Base-by-base conservation (phyloP, 257 asterid species). In the Petunia secreta region DNA sequence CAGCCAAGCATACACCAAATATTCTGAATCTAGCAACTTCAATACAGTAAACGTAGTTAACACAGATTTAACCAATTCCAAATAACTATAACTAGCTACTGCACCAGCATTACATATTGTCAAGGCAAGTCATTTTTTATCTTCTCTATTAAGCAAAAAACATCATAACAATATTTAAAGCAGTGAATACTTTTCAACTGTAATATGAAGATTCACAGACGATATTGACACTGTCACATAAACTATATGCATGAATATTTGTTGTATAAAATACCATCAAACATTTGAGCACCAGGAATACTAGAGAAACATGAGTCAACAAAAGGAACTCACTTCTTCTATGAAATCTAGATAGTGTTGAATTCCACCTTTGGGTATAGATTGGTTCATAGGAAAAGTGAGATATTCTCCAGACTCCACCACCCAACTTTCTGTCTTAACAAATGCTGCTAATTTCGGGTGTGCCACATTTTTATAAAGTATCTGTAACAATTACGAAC, bases 381-480 rank as follows among this genome's bases (percentile, higher is more conserved):
- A 85, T 71, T 87, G 89, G 55, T 88, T 87, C 85, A 81, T 86
- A 0, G 96, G 97, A 84, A 95, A 95, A 63, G 86, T 69, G 82
- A 93, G 94, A 86, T 95, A 89, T 55, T 93, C 96, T 41, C 94
- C 95, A 3, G 91, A 90, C 84, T 93, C 91, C 68, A 87, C 92
- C 80, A 91, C 84, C 99, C 99, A 95, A 77, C 88, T 91, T 41
- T 81, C 91, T 9, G 85, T 78, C 90, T 89, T 93, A 85, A 92
- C 81, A 68, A 83, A 93, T 10, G 96, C 89, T 63, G 92, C 93
- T 85, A 95, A 76, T 84, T 95, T 95, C 9, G 97, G 98, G 85
- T 95, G 99, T 46, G 94, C 97, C 81, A 93, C 96, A 85, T 95
- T 93, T 85, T 88, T 92, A 82, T 93, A 87, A 82, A 87, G 59